These are phyloP conservation scores for Saccharomyces hybrid DNA, from an alignment of 1,139 yeast genomes.

Conservation along the genomic window DNA sequence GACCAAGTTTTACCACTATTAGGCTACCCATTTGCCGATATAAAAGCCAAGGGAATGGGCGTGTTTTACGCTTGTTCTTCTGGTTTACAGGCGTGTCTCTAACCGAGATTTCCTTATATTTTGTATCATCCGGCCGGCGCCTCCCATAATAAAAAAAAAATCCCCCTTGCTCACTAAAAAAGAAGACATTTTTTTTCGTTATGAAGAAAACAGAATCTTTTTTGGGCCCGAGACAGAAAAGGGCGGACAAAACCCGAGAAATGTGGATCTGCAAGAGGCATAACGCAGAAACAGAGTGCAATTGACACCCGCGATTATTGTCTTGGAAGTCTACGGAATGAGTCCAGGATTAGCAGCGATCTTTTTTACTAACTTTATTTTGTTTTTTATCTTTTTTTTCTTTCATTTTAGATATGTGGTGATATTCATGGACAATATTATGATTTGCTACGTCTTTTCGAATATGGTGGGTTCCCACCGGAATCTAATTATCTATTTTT, in stretches of 20 bases:
- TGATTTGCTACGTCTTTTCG: slow-evolving; percentile 86
- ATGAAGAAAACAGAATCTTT: not conserved
- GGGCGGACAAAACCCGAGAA: not conserved
- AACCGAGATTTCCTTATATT: not conserved
- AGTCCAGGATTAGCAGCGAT: not conserved
- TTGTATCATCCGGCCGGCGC: slow-evolving; percentile 1
- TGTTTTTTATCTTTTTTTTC: not conserved
- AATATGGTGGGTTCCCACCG: slow-evolving; percentile 97
- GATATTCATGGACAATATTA: slow-evolving; percentile 97
- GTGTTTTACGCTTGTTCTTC: not conserved
- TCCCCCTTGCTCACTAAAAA: slow-evolving; percentile 1
- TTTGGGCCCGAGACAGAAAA: not conserved
- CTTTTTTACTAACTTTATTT: slow-evolving; percentile 3
- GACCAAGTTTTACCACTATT: not conserved
- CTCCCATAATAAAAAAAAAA: not conserved
- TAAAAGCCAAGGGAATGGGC: not conserved
- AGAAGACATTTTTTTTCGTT: not conserved
- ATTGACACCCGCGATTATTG: not conserved
- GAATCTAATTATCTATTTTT: slow-evolving; percentile 89
- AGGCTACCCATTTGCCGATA: not conserved
- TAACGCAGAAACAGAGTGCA: not conserved
- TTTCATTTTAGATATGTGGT: slow-evolving; percentile 50
- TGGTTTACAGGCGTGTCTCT: not conserved
- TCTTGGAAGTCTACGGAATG: not conserved
- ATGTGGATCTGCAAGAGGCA: not conserved